These are phyloP conservation scores for Scutellaria minor DNA, from an alignment of 257 asterid genomes.

Conservation along the genomic window DNA sequence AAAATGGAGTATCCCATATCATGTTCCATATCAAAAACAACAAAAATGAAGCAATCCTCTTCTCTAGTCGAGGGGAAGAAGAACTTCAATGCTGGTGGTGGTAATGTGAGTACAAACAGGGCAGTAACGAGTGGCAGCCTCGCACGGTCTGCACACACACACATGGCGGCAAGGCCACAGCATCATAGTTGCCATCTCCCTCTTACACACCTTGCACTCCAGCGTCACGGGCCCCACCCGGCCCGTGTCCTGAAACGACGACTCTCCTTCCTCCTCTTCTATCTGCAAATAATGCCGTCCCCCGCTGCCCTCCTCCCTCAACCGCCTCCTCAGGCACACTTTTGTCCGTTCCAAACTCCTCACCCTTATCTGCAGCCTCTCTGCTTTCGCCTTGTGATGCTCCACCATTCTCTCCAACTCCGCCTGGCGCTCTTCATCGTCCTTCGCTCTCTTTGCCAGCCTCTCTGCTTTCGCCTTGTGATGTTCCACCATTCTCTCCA, in stretches of 20 bases:
- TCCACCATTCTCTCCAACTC: slow-evolving; percentile 10
- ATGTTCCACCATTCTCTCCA: slow-evolving; percentile 18
- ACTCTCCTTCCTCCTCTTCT: slow-evolving; percentile 43
- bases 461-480: slow-evolving; percentile 30
- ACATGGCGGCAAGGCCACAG: slow-evolving; percentile 66
- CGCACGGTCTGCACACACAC: slow-evolving; percentile 49
- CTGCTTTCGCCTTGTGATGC: slow-evolving; percentile 32
- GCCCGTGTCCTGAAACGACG: slow-evolving; percentile 40
- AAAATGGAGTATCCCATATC: too few species aligned
- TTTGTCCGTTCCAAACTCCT: slow-evolving; percentile 32
- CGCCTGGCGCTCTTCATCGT: neutral
- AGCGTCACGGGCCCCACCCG: slow-evolving; percentile 32
- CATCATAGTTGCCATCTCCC: slow-evolving; percentile 46
- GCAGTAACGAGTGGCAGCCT: slow-evolving; percentile 33
- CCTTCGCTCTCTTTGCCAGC: slow-evolving; percentile 25
- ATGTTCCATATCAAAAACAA: neutral
- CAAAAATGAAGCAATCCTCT: too few species aligned
- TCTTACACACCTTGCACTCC: slow-evolving; percentile 46
- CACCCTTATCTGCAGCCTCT: slow-evolving; percentile 19
- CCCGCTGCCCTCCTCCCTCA: slow-evolving; percentile 15
- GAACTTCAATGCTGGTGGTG: slow-evolving; percentile 28
- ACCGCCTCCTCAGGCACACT: neutral
- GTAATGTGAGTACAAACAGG: slow-evolving; percentile 45
- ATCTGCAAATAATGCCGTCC: neutral
- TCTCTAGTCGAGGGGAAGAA: slow-evolving; percentile 39